Evolutionary conservation across 2,329 filamentous ascomycete genomes (phyloP).

Genomic region (Cadophora sp.): DNA sequence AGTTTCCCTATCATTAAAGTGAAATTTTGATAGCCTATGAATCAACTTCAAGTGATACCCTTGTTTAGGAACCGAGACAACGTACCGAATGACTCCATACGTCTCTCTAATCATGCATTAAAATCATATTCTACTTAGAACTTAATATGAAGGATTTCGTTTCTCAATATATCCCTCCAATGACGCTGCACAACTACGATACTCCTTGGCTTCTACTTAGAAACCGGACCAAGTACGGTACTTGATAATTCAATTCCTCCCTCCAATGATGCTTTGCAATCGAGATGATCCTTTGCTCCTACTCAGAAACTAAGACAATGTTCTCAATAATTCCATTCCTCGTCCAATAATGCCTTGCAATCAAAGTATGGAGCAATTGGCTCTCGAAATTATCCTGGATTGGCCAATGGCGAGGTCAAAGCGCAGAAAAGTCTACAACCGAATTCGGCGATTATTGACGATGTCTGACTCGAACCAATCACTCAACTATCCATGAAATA

Average conservation of each 20-base stretch:
- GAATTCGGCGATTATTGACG: slow-evolving; percentile 9
- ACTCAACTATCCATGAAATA: not conserved
- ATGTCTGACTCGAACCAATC: slow-evolving; percentile 9
- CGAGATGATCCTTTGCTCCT: no score
- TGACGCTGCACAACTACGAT: no score
- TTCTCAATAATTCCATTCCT: not conserved
- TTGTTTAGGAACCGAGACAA: no score
- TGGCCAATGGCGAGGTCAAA: slow-evolving; percentile 11
- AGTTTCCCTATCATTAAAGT: no score
- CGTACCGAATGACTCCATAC: no score
- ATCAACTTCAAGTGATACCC: no score
- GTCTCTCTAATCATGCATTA: no score
- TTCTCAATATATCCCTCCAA: no score
- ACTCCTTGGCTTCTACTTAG: no score
- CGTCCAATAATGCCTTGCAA: not conserved
- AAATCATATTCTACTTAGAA: no score
- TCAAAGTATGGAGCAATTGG: not conserved
- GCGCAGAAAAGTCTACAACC: not conserved
- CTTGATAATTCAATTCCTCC: not conserved
- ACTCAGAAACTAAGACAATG: not conserved
- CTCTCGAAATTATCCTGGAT: not conserved
- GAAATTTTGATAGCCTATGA: no score
- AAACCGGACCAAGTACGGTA: not conserved
- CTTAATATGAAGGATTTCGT: no score
- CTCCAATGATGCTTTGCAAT: not conserved